Conservation (phyloP, 768 basidiomycete species). For the Xerocomus brunneocitrinus region DNA sequence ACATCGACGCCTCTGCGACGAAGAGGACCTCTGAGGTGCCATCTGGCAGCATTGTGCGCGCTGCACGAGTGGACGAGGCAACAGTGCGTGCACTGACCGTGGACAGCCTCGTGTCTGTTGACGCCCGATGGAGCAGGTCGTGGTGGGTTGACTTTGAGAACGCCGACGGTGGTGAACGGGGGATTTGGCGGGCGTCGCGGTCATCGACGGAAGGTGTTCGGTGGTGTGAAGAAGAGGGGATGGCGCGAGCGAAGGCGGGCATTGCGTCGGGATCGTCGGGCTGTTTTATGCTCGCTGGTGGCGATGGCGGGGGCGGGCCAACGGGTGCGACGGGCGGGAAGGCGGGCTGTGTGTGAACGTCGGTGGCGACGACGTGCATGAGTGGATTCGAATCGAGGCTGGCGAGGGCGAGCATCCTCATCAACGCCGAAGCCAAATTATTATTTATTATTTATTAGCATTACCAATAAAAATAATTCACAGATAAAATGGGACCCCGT, state of each 20-base stretch:
- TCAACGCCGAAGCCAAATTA: background rate
- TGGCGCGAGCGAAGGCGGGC: background rate
- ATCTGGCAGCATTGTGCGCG: slow-evolving; percentile 17
- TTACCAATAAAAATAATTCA: slow-evolving; percentile 19
- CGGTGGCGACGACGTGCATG: slow-evolving; percentile 28
- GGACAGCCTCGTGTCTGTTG: slow-evolving; percentile 46
- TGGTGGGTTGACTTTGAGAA: slow-evolving; percentile 20
- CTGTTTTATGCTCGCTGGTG: slow-evolving; percentile 39
- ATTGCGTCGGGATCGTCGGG: slow-evolving; percentile 7
- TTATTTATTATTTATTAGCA: background rate
- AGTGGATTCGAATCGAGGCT: slow-evolving; percentile 37
- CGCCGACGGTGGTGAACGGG: slow-evolving; percentile 18
- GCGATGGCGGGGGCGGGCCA: slow-evolving; percentile 59
- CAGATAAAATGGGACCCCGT: slow-evolving; percentile 92
- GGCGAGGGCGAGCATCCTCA: slow-evolving; percentile 7
- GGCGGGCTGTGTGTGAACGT: background rate
- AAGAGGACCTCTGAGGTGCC: slow-evolving; percentile 17
- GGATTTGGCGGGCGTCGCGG: background rate
- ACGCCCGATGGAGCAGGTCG: slow-evolving; percentile 41
- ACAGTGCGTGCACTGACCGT: slow-evolving; percentile 24
- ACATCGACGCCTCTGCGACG: slow-evolving; percentile 14
- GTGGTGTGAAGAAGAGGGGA: background rate
- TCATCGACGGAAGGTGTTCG: slow-evolving; percentile 11
- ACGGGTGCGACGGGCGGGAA: slow-evolving; percentile 9
- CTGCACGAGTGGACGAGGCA: slow-evolving; percentile 15